Percentiles rank a stretch among this genome's conserved stretches.
Evolutionary conservation across 495 filamentous ascomycete species (phyloP).

Genomic region (Pseudotulostoma volvatum): DNA sequence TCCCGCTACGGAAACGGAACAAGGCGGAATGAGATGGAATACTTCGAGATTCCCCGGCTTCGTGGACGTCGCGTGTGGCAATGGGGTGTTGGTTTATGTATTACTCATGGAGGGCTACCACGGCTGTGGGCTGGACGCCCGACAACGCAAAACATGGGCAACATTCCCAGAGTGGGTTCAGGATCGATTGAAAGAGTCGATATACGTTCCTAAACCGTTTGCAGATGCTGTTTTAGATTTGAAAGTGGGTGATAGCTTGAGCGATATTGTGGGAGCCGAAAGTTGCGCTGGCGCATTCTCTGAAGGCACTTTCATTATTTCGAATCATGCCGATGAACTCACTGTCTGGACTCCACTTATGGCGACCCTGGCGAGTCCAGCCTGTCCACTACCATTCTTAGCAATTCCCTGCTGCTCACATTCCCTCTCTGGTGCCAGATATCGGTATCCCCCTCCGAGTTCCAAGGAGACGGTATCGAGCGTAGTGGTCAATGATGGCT

Average conservation of each 20-base stretch:
- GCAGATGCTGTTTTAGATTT: conserved; percentile 8
- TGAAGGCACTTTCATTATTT: conserved; percentile 73
- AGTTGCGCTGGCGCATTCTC: conserved; percentile 60
- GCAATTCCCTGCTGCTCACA: conserved; percentile 93
- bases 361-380: conserved; percentile 48
- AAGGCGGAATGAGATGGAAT: neutral
- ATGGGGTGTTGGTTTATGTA: conserved; percentile 81
- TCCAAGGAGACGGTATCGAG: conserved; percentile 1
- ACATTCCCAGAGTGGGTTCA: conserved; percentile 43
- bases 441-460: conserved; percentile 48
- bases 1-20: conserved; percentile 10
- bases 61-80: conserved; percentile 90
- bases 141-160: conserved; percentile 66
- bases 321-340: conserved; percentile 91
- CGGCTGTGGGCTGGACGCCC: conserved; percentile 85
- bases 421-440: conserved; percentile 56
- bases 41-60: conserved; percentile 57
- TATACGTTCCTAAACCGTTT: conserved; percentile 55
- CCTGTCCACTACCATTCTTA: conserved; percentile 48
- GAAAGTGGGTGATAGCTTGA: neutral
- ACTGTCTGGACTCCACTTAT: conserved; percentile 91
- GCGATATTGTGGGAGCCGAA: conserved; percentile 7
- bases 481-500: no score
- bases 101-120: conserved; percentile 65
- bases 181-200: conserved; percentile 45